Evolutionary conservation across 768 basidiomycete genomes (phyloP).

Genomic region (Floccularia luteovirens): DNA sequence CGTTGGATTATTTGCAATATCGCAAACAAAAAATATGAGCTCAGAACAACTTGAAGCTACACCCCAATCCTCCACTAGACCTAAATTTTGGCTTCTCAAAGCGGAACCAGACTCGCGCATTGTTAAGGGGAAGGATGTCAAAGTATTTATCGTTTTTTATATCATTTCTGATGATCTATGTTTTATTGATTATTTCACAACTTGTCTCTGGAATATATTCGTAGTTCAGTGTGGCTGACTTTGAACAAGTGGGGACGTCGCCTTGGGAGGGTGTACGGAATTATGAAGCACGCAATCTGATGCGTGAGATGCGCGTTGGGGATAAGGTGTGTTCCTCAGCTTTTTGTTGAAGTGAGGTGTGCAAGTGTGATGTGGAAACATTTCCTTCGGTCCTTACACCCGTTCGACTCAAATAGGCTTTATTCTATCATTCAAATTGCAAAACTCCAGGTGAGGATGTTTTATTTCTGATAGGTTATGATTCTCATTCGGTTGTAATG

Average conservation of each 20-base stretch:
- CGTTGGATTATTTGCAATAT: too few relatives aligned
- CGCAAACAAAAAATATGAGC: too few relatives aligned
- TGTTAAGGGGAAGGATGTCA: conserved; percentile 84
- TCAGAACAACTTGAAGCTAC: too few relatives aligned
- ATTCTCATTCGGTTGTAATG: conserved; percentile 1
- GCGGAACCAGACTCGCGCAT: conserved; percentile 81
- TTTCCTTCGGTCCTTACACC: conserved; percentile 67
- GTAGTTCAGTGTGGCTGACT: conserved; percentile 84
- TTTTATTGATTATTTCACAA: too few relatives aligned
- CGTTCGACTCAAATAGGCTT: conserved; percentile 86
- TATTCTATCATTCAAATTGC: conserved; percentile 87
- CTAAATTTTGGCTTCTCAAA: conserved; percentile 68
- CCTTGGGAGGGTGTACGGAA: conserved; percentile 89
- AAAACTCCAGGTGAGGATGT: conserved; percentile 59
- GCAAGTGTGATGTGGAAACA: not conserved
- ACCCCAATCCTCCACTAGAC: too few relatives aligned
- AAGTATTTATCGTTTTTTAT: conserved; percentile 44
- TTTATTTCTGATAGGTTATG: conserved; percentile 4
- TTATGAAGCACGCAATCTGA: conserved; percentile 74
- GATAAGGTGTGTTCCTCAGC: conserved; percentile 47
- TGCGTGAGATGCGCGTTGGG: conserved; percentile 72
- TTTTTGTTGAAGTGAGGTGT: not conserved
- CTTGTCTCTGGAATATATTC: too few relatives aligned
- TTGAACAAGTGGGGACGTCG: conserved; percentile 61
- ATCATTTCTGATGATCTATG: too few relatives aligned